Evolutionary conservation across 2,329 filamentous ascomycete genomes (phyloP), one percentile per base, ranked within the genome.

Genomic region (Colletotrichum neosansevieriae): DNA sequence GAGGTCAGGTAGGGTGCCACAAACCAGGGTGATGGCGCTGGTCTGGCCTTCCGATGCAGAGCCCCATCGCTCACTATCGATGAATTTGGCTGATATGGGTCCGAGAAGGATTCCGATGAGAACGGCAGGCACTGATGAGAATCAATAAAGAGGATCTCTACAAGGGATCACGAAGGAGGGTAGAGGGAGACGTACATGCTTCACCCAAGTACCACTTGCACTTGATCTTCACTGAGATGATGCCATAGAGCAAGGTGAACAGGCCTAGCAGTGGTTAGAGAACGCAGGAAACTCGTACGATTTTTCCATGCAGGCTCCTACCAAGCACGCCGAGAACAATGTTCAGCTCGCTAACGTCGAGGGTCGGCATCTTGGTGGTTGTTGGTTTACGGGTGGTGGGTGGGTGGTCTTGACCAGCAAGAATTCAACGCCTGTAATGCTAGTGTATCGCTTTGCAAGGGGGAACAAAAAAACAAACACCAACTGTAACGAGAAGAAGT

Each of bases 201-300:
- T 87, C 85, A n/a, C 85, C 85, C 4, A 88, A 77, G 70, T 85
- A 86, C 84, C 84, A 87, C 40, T 76, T 75, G 53, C 80, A 79
- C 75, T 87, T 87, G 70, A 88, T 80, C 74, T 85, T 83, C 32
- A 85, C 80, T 1, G 85, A 86, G 5, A 85, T 77, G 60, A 86
- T 72, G 49, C 85, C 85, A 72, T 83, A 87, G 4, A 81, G 59
- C 1, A 86, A 73, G 21, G 81, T 83, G 72, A 85, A 87, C 10
- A 77, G 75, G 54, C 84, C 84, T 82, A 29, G 19, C 50, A 6
- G 21, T 38, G 42, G 15, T 49, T 17, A 47, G 19, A 40, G n/a
- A 11, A 32, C 13, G 19, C 19, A 21, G 47, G 17, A 38, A 38
- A 51, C 34, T 44, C 24, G 44, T 36, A 24, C 5, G 24, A 51